Percentiles rank a stretch among this genome's conserved stretches.
Conservation (phyloP, 2,329 filamentous ascomycete genomes). For the Aspergillus alliaceus region DNA sequence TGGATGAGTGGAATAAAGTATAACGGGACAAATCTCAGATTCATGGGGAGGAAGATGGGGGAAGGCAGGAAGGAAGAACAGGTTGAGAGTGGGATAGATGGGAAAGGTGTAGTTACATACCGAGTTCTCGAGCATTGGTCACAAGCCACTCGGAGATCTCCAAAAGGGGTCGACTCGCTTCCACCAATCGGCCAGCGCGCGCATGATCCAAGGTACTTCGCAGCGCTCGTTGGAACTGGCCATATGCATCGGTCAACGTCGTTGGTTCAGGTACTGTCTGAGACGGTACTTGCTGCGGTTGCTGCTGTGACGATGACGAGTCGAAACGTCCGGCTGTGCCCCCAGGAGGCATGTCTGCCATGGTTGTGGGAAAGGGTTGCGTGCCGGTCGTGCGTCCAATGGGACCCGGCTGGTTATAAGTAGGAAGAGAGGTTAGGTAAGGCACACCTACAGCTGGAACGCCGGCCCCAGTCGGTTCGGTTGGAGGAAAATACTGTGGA, state of each 20-base stretch:
- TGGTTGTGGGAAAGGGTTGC: constrained; percentile 53
- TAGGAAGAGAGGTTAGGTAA: constrained; percentile 64
- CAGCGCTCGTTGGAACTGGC: constrained; percentile 57
- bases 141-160: constrained; percentile 67
- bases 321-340: constrained; percentile 40
- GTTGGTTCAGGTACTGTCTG: constrained; percentile 44
- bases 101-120: constrained; percentile 51
- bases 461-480: constrained; percentile 63
- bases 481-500: constrained; percentile 71
- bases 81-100: constrained; percentile 19
- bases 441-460: constrained; percentile 57
- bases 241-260: constrained; percentile 67
- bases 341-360: constrained; percentile 49
- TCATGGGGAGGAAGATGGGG: neutral
- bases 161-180: constrained; percentile 60
- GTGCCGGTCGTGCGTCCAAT: constrained; percentile 51
- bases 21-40: neutral
- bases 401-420: constrained; percentile 63
- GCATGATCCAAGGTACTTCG: constrained; percentile 71
- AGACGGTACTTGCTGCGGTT: constrained; percentile 24
- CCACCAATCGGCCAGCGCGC: constrained; percentile 59
- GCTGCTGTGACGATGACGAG: constrained; percentile 27
- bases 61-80: neutral
- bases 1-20: neutral
- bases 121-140: constrained; percentile 63